Evolutionary conservation across 306 rosid species (phyloP), one percentile per base, ranked within the genome.

Genomic region (Trifolium subterraneum): DNA sequence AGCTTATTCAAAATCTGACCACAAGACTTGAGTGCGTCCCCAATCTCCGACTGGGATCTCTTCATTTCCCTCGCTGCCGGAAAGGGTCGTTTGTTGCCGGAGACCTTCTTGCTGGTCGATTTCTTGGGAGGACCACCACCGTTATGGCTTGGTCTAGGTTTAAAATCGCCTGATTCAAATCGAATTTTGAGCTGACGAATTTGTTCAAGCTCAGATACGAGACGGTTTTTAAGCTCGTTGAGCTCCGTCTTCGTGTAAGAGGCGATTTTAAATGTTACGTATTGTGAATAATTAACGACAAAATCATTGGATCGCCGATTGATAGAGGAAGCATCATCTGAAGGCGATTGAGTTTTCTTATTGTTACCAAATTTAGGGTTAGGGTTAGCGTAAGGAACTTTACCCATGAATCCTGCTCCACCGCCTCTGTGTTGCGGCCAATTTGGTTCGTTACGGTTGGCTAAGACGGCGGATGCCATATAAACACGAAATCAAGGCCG

Each of bases 381-480:
- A 74, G 71, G 71, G 56, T 65, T 79, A 44, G 84, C 55, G 74
- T 71, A 81, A 41, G 96, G 90, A 71, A 78, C 84, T 88, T 90
- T 92, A n/a, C 90, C 96, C 99, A 92, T 92, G 80, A 84, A 92
- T 86, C 86, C 89, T 19, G 88, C 88, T 75, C 89, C 92, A 59
- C 92, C 90, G 70, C 80, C 86, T 84, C 86, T 80, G 42, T 88
- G 86, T 70, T 83, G 87, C 22, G 92, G 83, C 97, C 93, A 88
- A 59, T 85, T 87, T 10, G 89, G 73, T 84, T 88, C 90, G 89
- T 82, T 84, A 42, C 86, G 90, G 85, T 88, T 91, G 33, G 88
- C 89, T 75, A 90, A 23, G 76, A 94, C 93, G 69, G 95, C 97
- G 60, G 95, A 91, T 31, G 97, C 94, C 98, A 94, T 92, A 20